Conservation (phyloP, 306 rosid species). For the Herpetospermum pedunculosum region DNA sequence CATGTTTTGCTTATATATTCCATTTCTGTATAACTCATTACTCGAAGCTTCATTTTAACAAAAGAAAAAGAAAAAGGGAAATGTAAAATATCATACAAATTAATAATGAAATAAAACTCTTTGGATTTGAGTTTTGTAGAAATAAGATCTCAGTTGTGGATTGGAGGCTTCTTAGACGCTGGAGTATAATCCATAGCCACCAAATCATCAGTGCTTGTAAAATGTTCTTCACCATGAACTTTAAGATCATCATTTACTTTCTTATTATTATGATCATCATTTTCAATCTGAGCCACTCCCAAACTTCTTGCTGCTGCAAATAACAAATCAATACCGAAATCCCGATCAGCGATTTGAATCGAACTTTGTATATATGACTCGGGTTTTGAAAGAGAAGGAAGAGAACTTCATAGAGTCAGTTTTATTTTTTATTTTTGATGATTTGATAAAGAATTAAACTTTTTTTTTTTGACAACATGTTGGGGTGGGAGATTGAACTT, state of each 20-base stretch:
- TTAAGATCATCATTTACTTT: slow-evolving; percentile 16
- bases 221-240: slow-evolving; percentile 19
- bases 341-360: background rate
- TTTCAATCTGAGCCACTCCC: slow-evolving; percentile 19
- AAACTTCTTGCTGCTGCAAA: slow-evolving; percentile 38
- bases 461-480: too few species aligned
- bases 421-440: background rate
- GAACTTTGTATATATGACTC: background rate
- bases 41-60: background rate
- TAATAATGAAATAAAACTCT: background rate
- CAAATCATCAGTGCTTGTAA: slow-evolving; percentile 33
- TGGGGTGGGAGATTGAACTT: background rate
- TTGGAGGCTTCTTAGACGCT: slow-evolving; percentile 72
- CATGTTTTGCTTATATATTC: background rate
- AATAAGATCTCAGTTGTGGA: slow-evolving; percentile 39
- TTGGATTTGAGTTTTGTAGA: background rate
- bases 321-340: background rate
- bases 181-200: slow-evolving; percentile 74
- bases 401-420: background rate
- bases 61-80: background rate
- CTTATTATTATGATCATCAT: background rate
- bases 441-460: background rate
- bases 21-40: background rate
- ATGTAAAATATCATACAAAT: slow-evolving; percentile 2
- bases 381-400: background rate